A percentile compares a stretch with the other conserved stretches of the same genome.
These are phyloP conservation scores for Ilyonectria destructans DNA, from an alignment of 2,329 filamentous ascomycete genomes.

Conservation along the genomic window DNA sequence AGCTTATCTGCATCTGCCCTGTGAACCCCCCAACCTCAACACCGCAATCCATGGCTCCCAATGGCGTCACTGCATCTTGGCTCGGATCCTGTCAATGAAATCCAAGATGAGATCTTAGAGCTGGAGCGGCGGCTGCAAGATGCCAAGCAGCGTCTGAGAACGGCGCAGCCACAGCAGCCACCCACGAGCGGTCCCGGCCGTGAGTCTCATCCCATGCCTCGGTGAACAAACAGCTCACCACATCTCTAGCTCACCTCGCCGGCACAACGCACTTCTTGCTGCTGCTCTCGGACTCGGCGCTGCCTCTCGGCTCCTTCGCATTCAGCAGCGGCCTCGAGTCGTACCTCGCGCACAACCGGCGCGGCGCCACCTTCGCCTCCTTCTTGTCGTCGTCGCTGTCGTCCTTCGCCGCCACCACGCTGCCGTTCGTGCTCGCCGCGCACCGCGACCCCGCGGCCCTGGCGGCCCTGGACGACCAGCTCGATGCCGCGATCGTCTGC, in stretches of 20 bases:
- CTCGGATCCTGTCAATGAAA: conserved; percentile 48
- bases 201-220: conserved; percentile 31
- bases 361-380: conserved; percentile 66
- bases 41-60: conserved; percentile 32
- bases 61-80: conserved; percentile 48
- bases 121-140: conserved; percentile 69
- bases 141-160: conserved; percentile 62
- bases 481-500: conserved; percentile 84
- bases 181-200: conserved; percentile 36
- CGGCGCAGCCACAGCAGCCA: conserved; percentile 39
- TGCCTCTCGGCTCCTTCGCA: conserved; percentile 89
- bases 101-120: conserved; percentile 71
- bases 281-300: conserved; percentile 84
- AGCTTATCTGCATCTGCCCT: conserved; percentile 36
- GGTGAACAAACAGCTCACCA: conserved; percentile 5
- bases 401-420: conserved; percentile 79
- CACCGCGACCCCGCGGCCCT: conserved; percentile 71
- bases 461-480: conserved; percentile 77
- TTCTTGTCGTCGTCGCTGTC: conserved; percentile 82
- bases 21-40: conserved; percentile 19
- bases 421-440: conserved; percentile 82
- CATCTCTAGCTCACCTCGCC: conserved; percentile 36
- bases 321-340: conserved; percentile 89
- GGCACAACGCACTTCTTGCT: conserved; percentile 76
- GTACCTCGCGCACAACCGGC: conserved; percentile 79